phyloP scores from a whole-genome alignment of 805 yeast species.

The Candida lessepsii region DNA sequence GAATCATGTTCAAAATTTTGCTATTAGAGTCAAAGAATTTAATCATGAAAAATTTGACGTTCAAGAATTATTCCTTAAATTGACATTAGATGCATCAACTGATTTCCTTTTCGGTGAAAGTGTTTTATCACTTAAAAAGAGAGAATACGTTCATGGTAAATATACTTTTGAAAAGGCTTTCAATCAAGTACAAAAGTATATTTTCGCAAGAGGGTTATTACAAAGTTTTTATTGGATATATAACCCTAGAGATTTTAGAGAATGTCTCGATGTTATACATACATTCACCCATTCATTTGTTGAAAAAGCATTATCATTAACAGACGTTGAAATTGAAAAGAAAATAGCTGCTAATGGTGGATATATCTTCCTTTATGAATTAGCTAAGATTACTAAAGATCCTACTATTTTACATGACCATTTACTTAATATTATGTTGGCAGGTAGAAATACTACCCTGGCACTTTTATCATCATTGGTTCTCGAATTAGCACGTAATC shows the following conservation, averaged over 20 bases:
- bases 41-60: slow-evolving; percentile 27
- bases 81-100: slow-evolving; percentile 40
- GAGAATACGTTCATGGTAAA: slow-evolving; percentile 21
- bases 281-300: slow-evolving; percentile 30
- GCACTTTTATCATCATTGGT: slow-evolving; percentile 29
- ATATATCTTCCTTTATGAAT: slow-evolving; percentile 38
- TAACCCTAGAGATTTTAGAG: slow-evolving; percentile 32
- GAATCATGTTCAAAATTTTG: slow-evolving; percentile 27
- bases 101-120: slow-evolving; percentile 42
- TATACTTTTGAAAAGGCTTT: slow-evolving; percentile 27
- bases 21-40: slow-evolving; percentile 19
- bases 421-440: slow-evolving; percentile 37
- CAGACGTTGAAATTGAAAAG: slow-evolving; percentile 29
- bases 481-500: slow-evolving; percentile 33
- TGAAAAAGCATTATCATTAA: slow-evolving; percentile 27
- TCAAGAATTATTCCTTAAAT: slow-evolving; percentile 33
- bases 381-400: slow-evolving; percentile 37
- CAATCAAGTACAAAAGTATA: slow-evolving; percentile 32
- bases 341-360: slow-evolving; percentile 22
- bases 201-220: slow-evolving; percentile 32
- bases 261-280: slow-evolving; percentile 31
- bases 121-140: slow-evolving; percentile 22
- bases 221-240: slow-evolving; percentile 29
- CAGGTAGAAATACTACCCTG: slow-evolving; percentile 39
- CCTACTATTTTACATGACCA: slow-evolving; percentile 37